Evolutionary conservation across 345 rosid species (phyloP), one percentile per base, ranked within the genome.

Genomic region (Populus alba): DNA sequence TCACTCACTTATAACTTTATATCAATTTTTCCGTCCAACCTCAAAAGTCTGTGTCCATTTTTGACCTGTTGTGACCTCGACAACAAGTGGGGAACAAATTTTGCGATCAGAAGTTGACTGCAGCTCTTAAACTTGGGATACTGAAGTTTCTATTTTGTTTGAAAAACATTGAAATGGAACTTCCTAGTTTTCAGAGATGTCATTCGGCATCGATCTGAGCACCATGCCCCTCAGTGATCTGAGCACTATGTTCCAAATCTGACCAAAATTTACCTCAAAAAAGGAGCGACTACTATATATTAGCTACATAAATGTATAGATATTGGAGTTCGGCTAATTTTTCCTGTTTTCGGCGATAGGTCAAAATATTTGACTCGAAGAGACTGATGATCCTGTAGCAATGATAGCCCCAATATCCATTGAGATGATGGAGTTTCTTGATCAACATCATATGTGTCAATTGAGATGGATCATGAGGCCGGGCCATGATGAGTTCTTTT

Each of bases 11-110:
- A 3, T 25, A 23, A 23, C 29, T 59, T 59, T 59, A 10, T 10
- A 59, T 59, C 27, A 59, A 23, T 59, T 59, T 59, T 59, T 23
- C 65, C 7, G 66, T 72, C 67, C 70, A 43, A 16, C 80, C 79
- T 63, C 71, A 33, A 80, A 82, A 85, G 82, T 80, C 81, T 41
- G n/a, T 33, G 80, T 67, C 62, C 16, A 62, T 74, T 75, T 80
- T 76, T 75, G 51, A 49, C 75, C 74, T 45, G 17, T 7, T 71
- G 41, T 55, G 62, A 51, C 72, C 77, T 77, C 51, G 61, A 59
- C 16, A 38, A 41, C 49, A 11, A 68, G 27, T 43, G 49, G 73
- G 76, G 69, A 83, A 67, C 74, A 31, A 73, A 70, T 69, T 17
- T 59, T 67, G 71, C 81, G 16, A 66, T 8, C 25, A 3, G n/a